Evolutionary conservation across 2,329 filamentous ascomycete genomes (phyloP).

Genomic region (Exutisphaerella laricina): DNA sequence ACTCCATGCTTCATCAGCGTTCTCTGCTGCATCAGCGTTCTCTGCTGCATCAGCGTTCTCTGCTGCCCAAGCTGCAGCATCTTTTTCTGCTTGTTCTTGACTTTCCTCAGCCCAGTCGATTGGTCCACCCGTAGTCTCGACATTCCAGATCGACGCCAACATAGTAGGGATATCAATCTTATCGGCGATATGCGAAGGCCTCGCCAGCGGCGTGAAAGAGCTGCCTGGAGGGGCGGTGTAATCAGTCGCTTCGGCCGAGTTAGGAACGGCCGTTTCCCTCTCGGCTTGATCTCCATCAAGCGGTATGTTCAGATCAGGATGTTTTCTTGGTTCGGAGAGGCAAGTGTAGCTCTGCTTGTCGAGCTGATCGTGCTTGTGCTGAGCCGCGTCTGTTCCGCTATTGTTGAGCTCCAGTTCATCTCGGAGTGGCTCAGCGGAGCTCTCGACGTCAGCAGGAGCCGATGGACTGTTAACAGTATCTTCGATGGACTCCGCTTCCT

Average conservation of each 20-base stretch:
- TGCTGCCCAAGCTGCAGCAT: not conserved
- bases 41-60: not conserved
- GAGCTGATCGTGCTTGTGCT: not conserved
- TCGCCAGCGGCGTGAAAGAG: not conserved
- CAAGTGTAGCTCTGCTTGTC: too few relatives aligned
- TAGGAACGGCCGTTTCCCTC: not conserved
- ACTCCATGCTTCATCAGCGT: not conserved
- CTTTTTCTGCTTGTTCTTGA: conserved; percentile 1
- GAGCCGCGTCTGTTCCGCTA: too few relatives aligned
- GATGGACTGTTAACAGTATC: not conserved
- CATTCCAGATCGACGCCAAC: not conserved
- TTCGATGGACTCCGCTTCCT: not conserved
- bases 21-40: not conserved
- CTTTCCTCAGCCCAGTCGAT: conserved; percentile 6
- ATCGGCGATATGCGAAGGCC: too few relatives aligned
- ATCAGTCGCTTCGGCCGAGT: not conserved
- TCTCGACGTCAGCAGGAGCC: not conserved
- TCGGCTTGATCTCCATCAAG: not conserved
- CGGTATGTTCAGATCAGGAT: too few relatives aligned
- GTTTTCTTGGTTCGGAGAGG: too few relatives aligned
- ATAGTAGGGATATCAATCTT: too few relatives aligned
- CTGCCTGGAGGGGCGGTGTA: too few relatives aligned
- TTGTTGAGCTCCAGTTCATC: not conserved
- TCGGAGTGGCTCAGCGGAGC: not conserved
- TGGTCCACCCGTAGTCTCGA: not conserved